Base-by-base conservation (phyloP, 768 basidiomycete species). In the Russula olivacea region DNA sequence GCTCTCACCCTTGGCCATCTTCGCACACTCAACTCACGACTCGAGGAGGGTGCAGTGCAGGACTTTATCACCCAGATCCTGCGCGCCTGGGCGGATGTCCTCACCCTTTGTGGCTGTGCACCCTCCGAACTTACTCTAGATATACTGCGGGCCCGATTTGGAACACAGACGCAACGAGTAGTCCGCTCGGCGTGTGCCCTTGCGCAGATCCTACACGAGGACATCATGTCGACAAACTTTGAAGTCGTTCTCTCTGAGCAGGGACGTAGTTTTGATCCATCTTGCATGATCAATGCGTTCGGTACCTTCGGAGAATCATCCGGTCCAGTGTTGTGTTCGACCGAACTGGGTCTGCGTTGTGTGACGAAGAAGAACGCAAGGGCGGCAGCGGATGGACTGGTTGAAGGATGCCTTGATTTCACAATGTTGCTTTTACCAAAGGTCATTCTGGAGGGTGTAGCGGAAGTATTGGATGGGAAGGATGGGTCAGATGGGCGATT, bases 171-270 rank as follows among this genome's bases (percentile, higher is more conserved):
- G 10, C 80, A 79, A 23, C 80, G 86, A 19, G 85, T 91, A 48
- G 83, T 87, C 12, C 81, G 80, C 57, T 78, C 86, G 0, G 85
- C 85, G 23, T 81, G 81, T 70, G 79, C 79, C 62, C 75, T 91
- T 34, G 86, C 87, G 12, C 80, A 78, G 54, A 82, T 88, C 45
- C 80, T 82, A 40, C 77, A 82, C 54, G 88, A 91, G 68, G 88
- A 89, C 63, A 88, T 89, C 69, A 81, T 91, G 77, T 87, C 85
- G 2, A 87, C 88, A 2, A 84, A 80, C 61, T 91, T 91, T 68
- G 87, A 91, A 68, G 79, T 90, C 40, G 72, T 87, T 45, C 79
- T 83, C 21, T 80, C 83, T 2, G 84, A 87, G 61, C 78, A 80
- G 36, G 81, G 80, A 2, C 75, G 76, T 19, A 14, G 73, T 12